Conservation (phyloP, 2,329 filamentous ascomycete genomes). For the Zymoseptoria crescenta region DNA sequence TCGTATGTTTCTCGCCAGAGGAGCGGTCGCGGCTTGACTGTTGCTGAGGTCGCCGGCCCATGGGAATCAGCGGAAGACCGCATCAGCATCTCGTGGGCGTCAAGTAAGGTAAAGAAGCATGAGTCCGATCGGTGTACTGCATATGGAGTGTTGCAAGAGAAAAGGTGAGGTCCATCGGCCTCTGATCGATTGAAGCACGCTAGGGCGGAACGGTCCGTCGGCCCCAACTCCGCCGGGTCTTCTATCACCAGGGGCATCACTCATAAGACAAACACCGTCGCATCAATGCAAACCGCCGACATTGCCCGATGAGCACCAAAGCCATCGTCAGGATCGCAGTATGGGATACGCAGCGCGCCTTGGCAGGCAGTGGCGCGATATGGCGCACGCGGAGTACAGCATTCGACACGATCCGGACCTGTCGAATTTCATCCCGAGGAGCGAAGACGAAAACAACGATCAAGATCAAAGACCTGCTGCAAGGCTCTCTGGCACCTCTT, state of each 20-base stretch:
- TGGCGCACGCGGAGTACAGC: neutral
- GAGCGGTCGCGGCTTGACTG: no score
- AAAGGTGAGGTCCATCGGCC: no score
- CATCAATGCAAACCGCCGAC: neutral
- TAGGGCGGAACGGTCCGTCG: neutral
- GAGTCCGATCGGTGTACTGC: no score
- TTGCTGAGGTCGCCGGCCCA: no score
- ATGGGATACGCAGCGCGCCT: neutral
- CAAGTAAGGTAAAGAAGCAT: no score
- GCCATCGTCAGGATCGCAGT: neutral
- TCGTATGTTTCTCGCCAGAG: no score
- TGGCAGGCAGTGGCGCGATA: neutral
- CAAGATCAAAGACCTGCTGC: constrained; percentile 43
- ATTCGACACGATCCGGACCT: neutral
- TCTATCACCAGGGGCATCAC: no score
- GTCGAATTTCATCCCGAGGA: constrained; percentile 4
- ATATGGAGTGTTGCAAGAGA: no score
- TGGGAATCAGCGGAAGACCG: no score
- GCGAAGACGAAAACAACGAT: constrained; percentile 36
- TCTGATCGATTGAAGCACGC: neutral
- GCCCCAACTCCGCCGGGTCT: no score
- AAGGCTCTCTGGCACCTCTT: constrained; percentile 45
- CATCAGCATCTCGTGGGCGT: no score
- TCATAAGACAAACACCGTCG: no score
- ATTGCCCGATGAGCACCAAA: neutral